phyloP scores from a whole-genome alignment of 2,329 filamentous ascomycete genomes.

The Venturiaceae sp. region DNA sequence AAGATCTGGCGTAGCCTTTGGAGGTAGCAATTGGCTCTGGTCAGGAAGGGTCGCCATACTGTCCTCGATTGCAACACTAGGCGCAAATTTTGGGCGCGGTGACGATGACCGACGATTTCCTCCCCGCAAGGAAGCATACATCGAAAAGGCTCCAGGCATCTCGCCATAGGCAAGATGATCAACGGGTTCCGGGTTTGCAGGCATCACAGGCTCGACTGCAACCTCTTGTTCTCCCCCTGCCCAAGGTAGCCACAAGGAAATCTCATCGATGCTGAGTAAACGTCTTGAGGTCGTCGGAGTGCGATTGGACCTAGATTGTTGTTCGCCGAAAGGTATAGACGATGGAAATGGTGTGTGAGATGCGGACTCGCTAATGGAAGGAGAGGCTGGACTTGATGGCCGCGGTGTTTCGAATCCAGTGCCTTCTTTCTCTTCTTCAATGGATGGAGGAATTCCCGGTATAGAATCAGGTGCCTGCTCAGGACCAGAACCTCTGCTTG shows the following conservation, averaged over 20 bases:
- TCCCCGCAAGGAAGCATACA: background rate
- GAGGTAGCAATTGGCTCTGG: background rate
- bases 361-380: background rate
- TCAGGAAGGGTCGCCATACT: background rate
- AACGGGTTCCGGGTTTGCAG: background rate
- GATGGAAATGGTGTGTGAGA: background rate
- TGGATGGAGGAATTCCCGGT: background rate
- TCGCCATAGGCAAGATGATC: background rate
- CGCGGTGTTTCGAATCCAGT: conserved; percentile 4
- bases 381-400: conserved; percentile 1
- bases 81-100: background rate
- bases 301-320: background rate
- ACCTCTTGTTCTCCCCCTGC: background rate
- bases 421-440: background rate
- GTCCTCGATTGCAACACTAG: background rate
- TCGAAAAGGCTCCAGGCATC: conserved; percentile 8
- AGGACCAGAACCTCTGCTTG: conserved; percentile 3
- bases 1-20: conserved; percentile 5
- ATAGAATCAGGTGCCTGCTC: background rate
- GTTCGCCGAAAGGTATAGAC: background rate
- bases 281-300: background rate
- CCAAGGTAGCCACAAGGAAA: conserved; percentile 6
- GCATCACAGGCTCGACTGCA: background rate
- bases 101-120: background rate
- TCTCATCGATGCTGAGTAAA: conserved; percentile 7